Evolutionary conservation across 2,329 filamentous ascomycete species (phyloP).

Genomic region (Beauveria caledonica): DNA sequence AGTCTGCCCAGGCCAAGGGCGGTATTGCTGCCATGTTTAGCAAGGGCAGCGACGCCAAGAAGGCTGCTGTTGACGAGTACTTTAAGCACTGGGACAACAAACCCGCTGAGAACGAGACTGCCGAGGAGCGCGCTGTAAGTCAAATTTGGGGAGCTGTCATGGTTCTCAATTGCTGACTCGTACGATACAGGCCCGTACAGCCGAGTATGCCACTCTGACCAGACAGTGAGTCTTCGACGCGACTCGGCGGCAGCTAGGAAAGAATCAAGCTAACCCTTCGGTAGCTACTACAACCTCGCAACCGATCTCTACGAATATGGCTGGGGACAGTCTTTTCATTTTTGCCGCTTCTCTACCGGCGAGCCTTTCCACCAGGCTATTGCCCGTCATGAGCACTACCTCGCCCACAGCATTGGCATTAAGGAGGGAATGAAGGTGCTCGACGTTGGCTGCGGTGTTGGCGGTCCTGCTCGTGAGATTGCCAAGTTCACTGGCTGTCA

Average conservation of each 20-base stretch:
- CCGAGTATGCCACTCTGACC: constrained; percentile 87
- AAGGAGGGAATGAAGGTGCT: constrained; percentile 82
- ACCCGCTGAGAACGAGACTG: constrained; percentile 68
- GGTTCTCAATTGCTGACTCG: constrained; percentile 35
- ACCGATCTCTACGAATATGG: constrained; percentile 95
- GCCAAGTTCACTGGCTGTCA: constrained; percentile 90
- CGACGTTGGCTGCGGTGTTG: constrained; percentile 95
- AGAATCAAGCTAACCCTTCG: constrained; percentile 10
- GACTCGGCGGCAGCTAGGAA: not conserved
- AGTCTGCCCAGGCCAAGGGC: constrained; percentile 58
- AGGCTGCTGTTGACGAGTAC: constrained; percentile 80
- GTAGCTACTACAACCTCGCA: constrained; percentile 91
- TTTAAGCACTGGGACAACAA: constrained; percentile 97
- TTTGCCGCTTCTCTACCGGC: constrained; percentile 82
- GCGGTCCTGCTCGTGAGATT: constrained; percentile 90
- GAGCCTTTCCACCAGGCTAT: constrained; percentile 89
- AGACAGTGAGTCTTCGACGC: constrained; percentile 59
- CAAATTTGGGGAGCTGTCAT: not conserved
- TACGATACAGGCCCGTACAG: constrained; percentile 46
- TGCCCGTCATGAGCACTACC: constrained; percentile 94
- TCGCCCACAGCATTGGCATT: constrained; percentile 81
- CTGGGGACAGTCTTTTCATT: constrained; percentile 95
- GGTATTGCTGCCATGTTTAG: constrained; percentile 76
- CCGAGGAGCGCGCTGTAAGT: constrained; percentile 67
- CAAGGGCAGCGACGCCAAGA: constrained; percentile 69